These are phyloP conservation scores for Lepiota venenata DNA, from an alignment of 768 basidiomycete species.

Conservation along the genomic window DNA sequence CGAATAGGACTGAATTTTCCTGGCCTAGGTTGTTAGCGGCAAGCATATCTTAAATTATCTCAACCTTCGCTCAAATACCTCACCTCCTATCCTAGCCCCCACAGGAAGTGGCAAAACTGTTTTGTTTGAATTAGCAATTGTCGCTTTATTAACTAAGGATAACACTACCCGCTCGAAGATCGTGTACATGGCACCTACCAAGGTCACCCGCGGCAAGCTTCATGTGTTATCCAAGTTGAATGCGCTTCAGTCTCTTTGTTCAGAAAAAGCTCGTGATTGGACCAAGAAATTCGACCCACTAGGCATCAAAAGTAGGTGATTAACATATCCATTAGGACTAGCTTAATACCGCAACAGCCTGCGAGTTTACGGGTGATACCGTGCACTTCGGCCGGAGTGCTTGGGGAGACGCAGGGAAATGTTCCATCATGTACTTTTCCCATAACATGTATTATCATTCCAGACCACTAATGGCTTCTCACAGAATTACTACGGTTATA, in stretches of 20 bases:
- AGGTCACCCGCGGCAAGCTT: slow-evolving; percentile 39
- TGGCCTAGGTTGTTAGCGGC: slow-evolving; percentile 71
- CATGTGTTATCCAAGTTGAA: neutral
- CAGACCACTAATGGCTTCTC: slow-evolving; percentile 6
- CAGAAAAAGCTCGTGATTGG: slow-evolving; percentile 87
- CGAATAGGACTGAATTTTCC: neutral
- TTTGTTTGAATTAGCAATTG: slow-evolving; percentile 87
- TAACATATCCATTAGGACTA: neutral
- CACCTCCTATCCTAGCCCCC: slow-evolving; percentile 56
- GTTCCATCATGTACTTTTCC: slow-evolving; percentile 69
- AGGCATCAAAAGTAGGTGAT: slow-evolving; percentile 66
- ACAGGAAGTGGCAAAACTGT: slow-evolving; percentile 97
- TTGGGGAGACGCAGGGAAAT: slow-evolving; percentile 71
- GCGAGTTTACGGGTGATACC: slow-evolving; percentile 92
- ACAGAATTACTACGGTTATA: slow-evolving; percentile 73
- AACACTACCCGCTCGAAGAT: slow-evolving; percentile 46
- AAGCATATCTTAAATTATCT: slow-evolving; percentile 5
- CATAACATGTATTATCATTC: neutral
- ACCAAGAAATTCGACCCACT: slow-evolving; percentile 69
- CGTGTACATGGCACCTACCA: slow-evolving; percentile 93
- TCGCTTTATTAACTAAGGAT: slow-evolving; percentile 42
- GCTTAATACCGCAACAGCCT: slow-evolving; percentile 44
- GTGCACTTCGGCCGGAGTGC: slow-evolving; percentile 58
- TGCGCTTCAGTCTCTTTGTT: slow-evolving; percentile 70
- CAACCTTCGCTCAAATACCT: slow-evolving; percentile 7